Evolutionary conservation across 192 early-diverging fungal species (phyloP).

Genomic region (Gamsiella multidivaricata): DNA sequence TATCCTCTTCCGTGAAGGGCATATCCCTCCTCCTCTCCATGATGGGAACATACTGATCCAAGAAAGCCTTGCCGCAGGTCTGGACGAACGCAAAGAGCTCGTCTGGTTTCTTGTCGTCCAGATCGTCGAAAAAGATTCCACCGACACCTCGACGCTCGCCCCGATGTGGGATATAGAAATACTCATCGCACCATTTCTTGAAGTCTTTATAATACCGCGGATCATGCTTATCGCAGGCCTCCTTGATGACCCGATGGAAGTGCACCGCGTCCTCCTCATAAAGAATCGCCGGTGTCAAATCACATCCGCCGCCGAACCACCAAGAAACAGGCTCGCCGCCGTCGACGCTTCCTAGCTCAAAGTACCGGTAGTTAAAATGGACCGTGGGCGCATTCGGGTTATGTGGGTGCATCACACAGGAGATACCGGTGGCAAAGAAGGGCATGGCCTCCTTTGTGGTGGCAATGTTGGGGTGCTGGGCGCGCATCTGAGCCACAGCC

Average conservation of each 20-base stretch:
- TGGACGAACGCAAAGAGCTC: slow-evolving; percentile 88
- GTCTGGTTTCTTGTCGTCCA: slow-evolving; percentile 78
- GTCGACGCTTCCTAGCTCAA: slow-evolving; percentile 81
- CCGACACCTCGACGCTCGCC: slow-evolving; percentile 92
- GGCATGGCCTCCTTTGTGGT: slow-evolving; percentile 68
- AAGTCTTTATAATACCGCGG: slow-evolving; percentile 85
- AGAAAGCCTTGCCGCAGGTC: slow-evolving; percentile 83
- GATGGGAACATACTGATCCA: slow-evolving; percentile 90
- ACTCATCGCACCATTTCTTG: slow-evolving; percentile 97
- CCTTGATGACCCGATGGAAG: slow-evolving; percentile 93
- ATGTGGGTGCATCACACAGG: slow-evolving; percentile 92
- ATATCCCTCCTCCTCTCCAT: slow-evolving; percentile 82
- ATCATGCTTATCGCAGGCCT: slow-evolving; percentile 93
- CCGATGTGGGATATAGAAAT: slow-evolving; percentile 91
- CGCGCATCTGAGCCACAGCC: slow-evolving; percentile 89
- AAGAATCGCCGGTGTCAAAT: slow-evolving; percentile 93
- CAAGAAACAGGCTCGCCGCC: slow-evolving; percentile 75
- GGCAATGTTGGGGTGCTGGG: slow-evolving; percentile 76
- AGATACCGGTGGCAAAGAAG: slow-evolving; percentile 92
- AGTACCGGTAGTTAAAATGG: slow-evolving; percentile 97
- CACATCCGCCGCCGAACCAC: slow-evolving; percentile 98
- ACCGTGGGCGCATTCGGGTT: slow-evolving; percentile 97
- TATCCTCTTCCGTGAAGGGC: slow-evolving; percentile 80
- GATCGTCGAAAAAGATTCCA: slow-evolving; percentile 99
- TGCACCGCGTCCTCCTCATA: slow-evolving; percentile 92